These are phyloP conservation scores for Moniliophthora roreri DNA, from an alignment of 1,284 basidiomycete genomes.

Conservation along the genomic window DNA sequence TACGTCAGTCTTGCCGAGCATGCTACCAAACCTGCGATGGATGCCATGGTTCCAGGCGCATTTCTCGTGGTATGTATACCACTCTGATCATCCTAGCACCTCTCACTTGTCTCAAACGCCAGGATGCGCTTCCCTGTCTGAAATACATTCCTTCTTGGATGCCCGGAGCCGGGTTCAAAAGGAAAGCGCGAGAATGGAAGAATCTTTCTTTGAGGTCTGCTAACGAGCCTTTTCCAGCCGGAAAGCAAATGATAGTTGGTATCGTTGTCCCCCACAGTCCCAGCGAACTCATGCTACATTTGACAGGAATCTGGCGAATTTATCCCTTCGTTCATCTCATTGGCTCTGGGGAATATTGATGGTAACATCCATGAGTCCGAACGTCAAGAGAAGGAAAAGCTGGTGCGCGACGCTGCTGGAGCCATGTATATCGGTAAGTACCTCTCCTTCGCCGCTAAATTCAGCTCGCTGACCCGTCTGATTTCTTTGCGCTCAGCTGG, in stretches of 20 bases:
- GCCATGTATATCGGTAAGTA: not conserved
- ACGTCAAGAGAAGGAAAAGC: not conserved
- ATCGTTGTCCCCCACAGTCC: not conserved
- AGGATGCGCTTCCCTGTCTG: not conserved
- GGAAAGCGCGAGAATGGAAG: not conserved
- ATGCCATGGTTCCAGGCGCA: not conserved
- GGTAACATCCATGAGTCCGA: not conserved
- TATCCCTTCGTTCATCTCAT: not conserved
- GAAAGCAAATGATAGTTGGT: constrained; percentile 1
- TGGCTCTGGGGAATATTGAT: not conserved
- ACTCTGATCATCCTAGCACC: too few relatives aligned
- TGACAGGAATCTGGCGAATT: not conserved
- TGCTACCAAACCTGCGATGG: not conserved
- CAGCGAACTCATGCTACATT: too few relatives aligned
- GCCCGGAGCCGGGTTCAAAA: constrained; percentile 8
- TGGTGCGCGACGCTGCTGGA: not conserved
- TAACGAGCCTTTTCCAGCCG: not conserved
- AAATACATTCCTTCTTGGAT: constrained; percentile 1
- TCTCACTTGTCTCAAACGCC: too few relatives aligned
- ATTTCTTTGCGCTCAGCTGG: too few relatives aligned
- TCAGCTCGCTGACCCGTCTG: too few relatives aligned
- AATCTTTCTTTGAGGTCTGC: not conserved
- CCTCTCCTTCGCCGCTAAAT: not conserved
- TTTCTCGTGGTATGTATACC: not conserved
- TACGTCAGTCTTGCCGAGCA: not conserved